Base-by-base conservation (phyloP, 352 stramenopile genomes). In the Phytophthora kernoviae region DNA sequence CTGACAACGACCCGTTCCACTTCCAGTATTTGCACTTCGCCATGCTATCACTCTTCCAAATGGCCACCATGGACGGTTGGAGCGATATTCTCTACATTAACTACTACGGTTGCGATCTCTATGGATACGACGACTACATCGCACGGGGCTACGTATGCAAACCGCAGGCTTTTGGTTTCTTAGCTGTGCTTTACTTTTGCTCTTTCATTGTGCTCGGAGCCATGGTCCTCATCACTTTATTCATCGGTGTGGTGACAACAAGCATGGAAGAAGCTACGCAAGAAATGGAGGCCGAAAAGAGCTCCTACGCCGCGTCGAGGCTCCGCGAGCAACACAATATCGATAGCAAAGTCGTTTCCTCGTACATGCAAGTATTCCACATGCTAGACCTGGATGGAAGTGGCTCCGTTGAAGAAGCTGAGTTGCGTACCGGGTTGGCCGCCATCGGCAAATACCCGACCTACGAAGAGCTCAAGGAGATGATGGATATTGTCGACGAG, bases 231-330 rank as follows among this genome's bases (percentile, higher is more conserved):
- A 95, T 97, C 54, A 97, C 88, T 37, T 60, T 97, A 41, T 96
- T 97, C 55, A 96, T 97, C 57, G 90, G 90, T 93, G 88, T 94
- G 30, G 87, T 97, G 8, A 96, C 89, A 0, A 95, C 91, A 27
- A 94, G 82, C 59, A 96, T 97, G 89, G 81, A 94, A 48, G 90
- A 97, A 65, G 88, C 84, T 12, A 96, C 89, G 3, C 79, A 96
- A 40, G 82, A 93, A 51, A 94, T 94, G 81, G 79, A 90, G 36
- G 77, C 64, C 0, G 79, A 93, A 48, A 91, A 93, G 71, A 79
- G 26, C 50, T 94, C 12, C 7, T 91, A 21, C 62, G 74, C 44
- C 81, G 87, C 42, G 64, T 94, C 12, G 81, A 88, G 26, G 74
- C 64, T 93, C 14, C 78, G 81, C 7, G 59, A 68, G n/a, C 73